Evolutionary conservation across 352 stramenopile genomes (phyloP).

Genomic region (Albugo candida): DNA sequence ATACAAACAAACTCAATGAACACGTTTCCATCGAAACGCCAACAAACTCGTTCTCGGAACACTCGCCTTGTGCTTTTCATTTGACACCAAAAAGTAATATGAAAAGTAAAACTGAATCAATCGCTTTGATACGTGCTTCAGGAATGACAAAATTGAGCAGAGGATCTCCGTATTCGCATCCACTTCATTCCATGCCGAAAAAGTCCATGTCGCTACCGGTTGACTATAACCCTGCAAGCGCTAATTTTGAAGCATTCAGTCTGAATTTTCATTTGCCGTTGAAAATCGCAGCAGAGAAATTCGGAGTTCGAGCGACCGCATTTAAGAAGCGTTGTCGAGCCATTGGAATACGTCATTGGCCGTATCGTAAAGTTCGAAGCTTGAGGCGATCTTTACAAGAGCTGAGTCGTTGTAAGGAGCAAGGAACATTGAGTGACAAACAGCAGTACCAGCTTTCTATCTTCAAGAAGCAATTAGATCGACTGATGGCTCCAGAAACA

Average conservation of each 20-base stretch:
- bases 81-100: no score
- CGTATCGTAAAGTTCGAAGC: slow-evolving; percentile 48
- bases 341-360: slow-evolving; percentile 54
- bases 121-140: no score
- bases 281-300: slow-evolving; percentile 50
- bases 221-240: slow-evolving; percentile 20
- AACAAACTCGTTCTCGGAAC: no score
- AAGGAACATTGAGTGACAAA: slow-evolving; percentile 37
- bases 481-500: slow-evolving; percentile 38
- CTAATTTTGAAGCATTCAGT: slow-evolving; percentile 48
- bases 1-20: no score
- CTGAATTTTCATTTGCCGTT: slow-evolving; percentile 46
- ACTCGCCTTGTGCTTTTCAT: no score
- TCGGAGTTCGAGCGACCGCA: slow-evolving; percentile 42
- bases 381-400: slow-evolving; percentile 47
- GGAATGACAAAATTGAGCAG: no score
- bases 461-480: slow-evolving; percentile 45
- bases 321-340: slow-evolving; percentile 59
- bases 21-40: no score
- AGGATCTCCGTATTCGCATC: no score
- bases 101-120: no score
- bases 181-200: slow-evolving; percentile 11
- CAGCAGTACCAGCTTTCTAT: slow-evolving; percentile 32
- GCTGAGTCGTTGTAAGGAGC: slow-evolving; percentile 30
- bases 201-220: slow-evolving; percentile 20